Conservation (phyloP, 2,329 filamentous ascomycete species). For the Ophiostoma pallidulum region DNA sequence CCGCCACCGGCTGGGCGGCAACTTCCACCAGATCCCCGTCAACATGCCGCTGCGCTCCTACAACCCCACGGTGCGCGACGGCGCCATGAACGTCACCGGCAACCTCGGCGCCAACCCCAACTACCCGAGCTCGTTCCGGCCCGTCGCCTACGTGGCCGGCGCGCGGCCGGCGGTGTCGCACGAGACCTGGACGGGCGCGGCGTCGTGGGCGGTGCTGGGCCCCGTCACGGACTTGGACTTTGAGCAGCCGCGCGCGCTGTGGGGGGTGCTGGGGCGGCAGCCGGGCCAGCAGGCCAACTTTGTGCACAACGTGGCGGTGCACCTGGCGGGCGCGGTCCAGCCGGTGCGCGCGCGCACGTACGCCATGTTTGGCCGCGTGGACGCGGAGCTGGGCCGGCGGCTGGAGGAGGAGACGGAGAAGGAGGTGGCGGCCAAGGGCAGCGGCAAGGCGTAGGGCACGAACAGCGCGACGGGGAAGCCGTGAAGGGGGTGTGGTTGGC, state of each 20-base stretch:
- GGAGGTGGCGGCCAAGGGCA: conserved; percentile 19
- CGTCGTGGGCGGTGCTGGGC: conserved; percentile 32
- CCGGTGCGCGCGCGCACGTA: conserved; percentile 49
- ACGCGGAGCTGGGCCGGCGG: conserved; percentile 40
- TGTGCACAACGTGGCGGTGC: conserved; percentile 47
- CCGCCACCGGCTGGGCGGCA: conserved; percentile 52
- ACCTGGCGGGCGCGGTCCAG: conserved; percentile 44
- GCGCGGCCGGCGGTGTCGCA: conserved; percentile 33
- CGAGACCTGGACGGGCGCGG: conserved; percentile 39
- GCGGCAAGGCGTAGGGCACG: background rate
- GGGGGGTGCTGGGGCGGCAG: conserved; percentile 37
- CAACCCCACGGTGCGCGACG: conserved; percentile 66
- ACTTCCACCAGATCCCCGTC: conserved; percentile 56
- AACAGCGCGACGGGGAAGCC: background rate
- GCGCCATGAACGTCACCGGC: conserved; percentile 57
- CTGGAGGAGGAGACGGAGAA: conserved; percentile 46
- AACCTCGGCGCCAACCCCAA: conserved; percentile 53
- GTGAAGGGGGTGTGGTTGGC: background rate
- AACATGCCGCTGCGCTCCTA: conserved; percentile 47
- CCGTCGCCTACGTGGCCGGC: conserved; percentile 31
- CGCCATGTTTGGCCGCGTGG: conserved; percentile 51
- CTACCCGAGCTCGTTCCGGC: conserved; percentile 43
- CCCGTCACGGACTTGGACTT: conserved; percentile 41
- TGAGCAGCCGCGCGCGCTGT: conserved; percentile 38
- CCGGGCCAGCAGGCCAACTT: conserved; percentile 53